Percentiles rank a stretch among this genome's conserved stretches.
These are phyloP conservation scores for Saccharomyces hybrid DNA, from an alignment of 1,139 yeast species.

Conservation along the genomic window DNA sequence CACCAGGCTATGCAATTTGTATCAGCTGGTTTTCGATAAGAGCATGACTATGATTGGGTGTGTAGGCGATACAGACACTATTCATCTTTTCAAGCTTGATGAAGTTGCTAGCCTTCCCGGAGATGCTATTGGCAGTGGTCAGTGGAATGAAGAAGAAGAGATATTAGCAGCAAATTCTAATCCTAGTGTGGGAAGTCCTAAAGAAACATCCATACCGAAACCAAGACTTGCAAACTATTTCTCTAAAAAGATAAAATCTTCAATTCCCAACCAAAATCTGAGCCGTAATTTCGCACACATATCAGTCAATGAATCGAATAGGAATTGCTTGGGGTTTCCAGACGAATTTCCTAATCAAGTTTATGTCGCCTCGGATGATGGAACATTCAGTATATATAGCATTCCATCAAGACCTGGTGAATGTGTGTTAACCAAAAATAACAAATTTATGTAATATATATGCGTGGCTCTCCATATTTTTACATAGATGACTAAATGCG, in stretches of 20 bases:
- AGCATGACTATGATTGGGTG: constrained; percentile 51
- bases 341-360: constrained; percentile 26
- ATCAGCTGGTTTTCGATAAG: constrained; percentile 46
- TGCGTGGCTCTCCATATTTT: background rate
- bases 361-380: constrained; percentile 27
- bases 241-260: constrained; percentile 23
- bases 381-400: constrained; percentile 23
- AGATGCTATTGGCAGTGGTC: constrained; percentile 2
- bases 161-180: constrained; percentile 3
- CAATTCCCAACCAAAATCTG: constrained; percentile 26
- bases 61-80: constrained; percentile 59
- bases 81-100: constrained; percentile 52
- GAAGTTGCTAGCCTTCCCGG: constrained; percentile 9
- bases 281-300: constrained; percentile 29
- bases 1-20: constrained; percentile 50
- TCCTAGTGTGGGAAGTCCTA: background rate
- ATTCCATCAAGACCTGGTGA: constrained; percentile 25
- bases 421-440: constrained; percentile 26
- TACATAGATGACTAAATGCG: background rate
- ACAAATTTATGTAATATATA: constrained; percentile 12
- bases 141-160: constrained; percentile 8
- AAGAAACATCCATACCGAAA: background rate
- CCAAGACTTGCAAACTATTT: constrained; percentile 17
- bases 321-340: constrained; percentile 27
- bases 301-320: constrained; percentile 15